Percentiles rank a stretch among this genome's conserved stretches.
Conservation (phyloP, 331 rosid species). For the Quercus phellos region DNA sequence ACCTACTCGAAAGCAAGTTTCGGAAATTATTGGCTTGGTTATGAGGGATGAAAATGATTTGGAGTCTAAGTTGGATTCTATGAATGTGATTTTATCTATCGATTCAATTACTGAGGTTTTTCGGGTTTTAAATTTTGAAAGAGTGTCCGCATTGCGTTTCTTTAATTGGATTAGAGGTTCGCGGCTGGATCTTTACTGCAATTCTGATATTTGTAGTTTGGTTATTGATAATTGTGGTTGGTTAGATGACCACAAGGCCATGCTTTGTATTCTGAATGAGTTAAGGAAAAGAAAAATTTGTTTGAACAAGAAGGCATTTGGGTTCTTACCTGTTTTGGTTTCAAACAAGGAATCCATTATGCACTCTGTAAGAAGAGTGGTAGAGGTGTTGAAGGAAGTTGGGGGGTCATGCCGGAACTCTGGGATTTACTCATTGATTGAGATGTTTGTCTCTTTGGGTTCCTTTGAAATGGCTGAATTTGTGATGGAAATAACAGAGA, state of each 20-base stretch:
- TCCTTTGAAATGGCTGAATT: slow-evolving; percentile 42
- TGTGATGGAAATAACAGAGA: slow-evolving; percentile 41
- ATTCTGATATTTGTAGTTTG: slow-evolving; percentile 41
- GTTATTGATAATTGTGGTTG: slow-evolving; percentile 60
- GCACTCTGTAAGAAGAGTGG: slow-evolving; percentile 26
- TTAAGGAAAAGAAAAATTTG: slow-evolving; percentile 20
- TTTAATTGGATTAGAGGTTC: slow-evolving; percentile 51
- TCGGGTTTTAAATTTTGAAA: slow-evolving; percentile 26
- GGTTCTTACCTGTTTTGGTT: slow-evolving; percentile 40
- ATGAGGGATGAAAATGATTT: slow-evolving; percentile 38
- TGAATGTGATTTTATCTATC: slow-evolving; percentile 38
- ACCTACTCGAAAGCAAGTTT: slow-evolving; percentile 32
- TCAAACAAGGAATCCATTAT: slow-evolving; percentile 23
- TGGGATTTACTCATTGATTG: slow-evolving; percentile 54
- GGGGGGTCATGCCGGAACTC: slow-evolving; percentile 54
- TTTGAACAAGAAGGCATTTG: slow-evolving; percentile 44
- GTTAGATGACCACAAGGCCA: slow-evolving; percentile 47
- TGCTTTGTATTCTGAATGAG: slow-evolving; percentile 42
- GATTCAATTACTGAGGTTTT: slow-evolving; percentile 31
- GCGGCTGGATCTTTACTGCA: slow-evolving; percentile 23
- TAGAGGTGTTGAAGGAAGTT: slow-evolving; percentile 46
- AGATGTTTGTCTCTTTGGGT: slow-evolving; percentile 44
- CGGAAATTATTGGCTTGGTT: slow-evolving; percentile 39
- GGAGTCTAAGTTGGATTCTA: slow-evolving; percentile 34
- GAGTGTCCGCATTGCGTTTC: slow-evolving; percentile 47